Base-by-base conservation (phyloP, 2,329 filamentous ascomycete species). In the Xylaria multiplex region DNA sequence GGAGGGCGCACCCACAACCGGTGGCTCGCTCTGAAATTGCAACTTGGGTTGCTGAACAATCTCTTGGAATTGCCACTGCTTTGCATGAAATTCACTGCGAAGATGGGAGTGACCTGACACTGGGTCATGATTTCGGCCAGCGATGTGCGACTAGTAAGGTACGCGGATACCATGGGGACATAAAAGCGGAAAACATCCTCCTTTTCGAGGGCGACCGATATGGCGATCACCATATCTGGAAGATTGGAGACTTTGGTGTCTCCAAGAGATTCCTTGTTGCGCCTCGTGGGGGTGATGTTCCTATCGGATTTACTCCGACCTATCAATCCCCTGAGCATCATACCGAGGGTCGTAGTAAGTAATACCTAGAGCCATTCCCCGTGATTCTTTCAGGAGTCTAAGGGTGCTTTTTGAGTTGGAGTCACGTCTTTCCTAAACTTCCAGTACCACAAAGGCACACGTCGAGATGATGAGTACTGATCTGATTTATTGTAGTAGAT, bases 321-420 rank as follows among this genome's bases (percentile, higher is more conserved):
- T 57, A 46, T 35, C 40, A 57, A 46, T 45, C 40, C 13, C 54
- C 54, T 14, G 54, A 57, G 30, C 40, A 57, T 46, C 54, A 35
- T n/a, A 46, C 46, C 6, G 40, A 57, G 14, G 40, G 40, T 6
- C 54, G 54, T 19, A 57, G 54, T 57, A 57, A 57, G 54, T 57
- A 35, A 14, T 27, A 6, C 9, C 13, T 14, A 16, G 37, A 14
- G 11, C 11, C 9, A 40, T 40, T 14, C 14, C 13, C 13, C 11
- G 11, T 40, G 4, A 13, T 40, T 13, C 11, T 14, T 40, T 40
- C 13, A 14, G 11, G 37, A 14, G 11, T 0, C 9, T 5, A 5
- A 14, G 9, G 9, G 11, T 14, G 37, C 37, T 13, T 40, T 11
- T 14, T 13, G 11, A 14, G 37, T 5, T 40, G 11, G 9, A 14